phyloP scores from a whole-genome alignment of 345 rosid genomes.

The Rhodamnia rubescens region DNA sequence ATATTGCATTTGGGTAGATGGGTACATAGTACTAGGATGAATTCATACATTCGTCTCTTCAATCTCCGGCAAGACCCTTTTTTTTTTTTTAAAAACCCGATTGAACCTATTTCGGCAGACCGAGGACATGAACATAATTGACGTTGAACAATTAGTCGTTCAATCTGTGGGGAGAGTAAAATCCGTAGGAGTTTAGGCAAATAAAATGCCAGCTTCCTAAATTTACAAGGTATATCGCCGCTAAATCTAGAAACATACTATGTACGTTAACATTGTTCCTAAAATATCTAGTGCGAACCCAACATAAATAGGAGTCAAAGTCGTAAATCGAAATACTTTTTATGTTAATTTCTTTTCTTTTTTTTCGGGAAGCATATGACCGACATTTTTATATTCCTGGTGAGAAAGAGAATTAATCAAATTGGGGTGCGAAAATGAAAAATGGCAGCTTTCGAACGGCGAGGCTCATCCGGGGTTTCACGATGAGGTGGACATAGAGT shows the following conservation, averaged over 20 bases:
- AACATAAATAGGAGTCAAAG: not conserved
- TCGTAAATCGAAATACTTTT: not conserved
- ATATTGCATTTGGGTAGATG: not conserved
- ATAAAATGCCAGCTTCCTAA: not conserved
- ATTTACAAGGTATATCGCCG: not conserved
- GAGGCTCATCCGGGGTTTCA: constrained; percentile 87
- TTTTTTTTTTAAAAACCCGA: not conserved
- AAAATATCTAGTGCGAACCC: not conserved
- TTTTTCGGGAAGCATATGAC: not conserved
- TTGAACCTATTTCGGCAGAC: not conserved
- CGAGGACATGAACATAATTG: not conserved
- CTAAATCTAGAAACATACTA: no score
- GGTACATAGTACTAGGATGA: not conserved
- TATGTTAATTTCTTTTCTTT: not conserved
- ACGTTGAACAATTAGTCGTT: not conserved
- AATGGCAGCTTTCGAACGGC: constrained; percentile 63
- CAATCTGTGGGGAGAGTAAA: not conserved
- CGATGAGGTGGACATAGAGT: constrained; percentile 96
- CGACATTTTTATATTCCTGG: not conserved
- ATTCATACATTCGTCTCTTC: not conserved
- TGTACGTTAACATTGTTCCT: not conserved
- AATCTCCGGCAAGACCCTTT: not conserved
- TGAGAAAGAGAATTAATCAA: not conserved
- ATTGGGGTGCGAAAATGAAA: not conserved
- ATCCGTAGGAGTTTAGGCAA: not conserved